Evolutionary conservation across 2,329 filamentous ascomycete species (phyloP).

Genomic region (Clonostachys byssicola): DNA sequence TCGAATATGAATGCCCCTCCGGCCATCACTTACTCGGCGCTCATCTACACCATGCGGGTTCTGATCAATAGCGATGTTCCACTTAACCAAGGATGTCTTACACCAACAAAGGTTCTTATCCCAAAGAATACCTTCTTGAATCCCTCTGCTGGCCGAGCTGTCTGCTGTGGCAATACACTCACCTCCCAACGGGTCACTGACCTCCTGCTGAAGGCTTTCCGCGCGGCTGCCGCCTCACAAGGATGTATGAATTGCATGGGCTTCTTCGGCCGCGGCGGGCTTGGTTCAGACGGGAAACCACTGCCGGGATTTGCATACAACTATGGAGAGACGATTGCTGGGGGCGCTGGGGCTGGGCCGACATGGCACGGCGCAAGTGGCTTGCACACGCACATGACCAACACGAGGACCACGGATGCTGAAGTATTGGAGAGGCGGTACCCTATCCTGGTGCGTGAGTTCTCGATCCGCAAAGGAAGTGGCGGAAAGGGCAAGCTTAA

Average conservation of each 20-base stretch:
- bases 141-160: conserved; percentile 22
- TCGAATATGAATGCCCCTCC: conserved; percentile 28
- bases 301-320: conserved; percentile 35
- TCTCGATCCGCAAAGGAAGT: conserved; percentile 55
- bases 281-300: conserved; percentile 13
- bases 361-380: conserved; percentile 17
- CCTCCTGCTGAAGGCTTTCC: conserved; percentile 21
- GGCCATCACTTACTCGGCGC: conserved; percentile 29
- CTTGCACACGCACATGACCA: conserved; percentile 21
- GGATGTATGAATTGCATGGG: conserved; percentile 24
- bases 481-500: conserved; percentile 53
- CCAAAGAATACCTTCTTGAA: conserved; percentile 23
- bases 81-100: conserved; percentile 30
- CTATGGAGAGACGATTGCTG: conserved; percentile 24
- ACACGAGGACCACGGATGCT: conserved; percentile 22
- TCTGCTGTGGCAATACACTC: conserved; percentile 61
- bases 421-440: conserved; percentile 27
- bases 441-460: conserved; percentile 45
- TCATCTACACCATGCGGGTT: conserved; percentile 30
- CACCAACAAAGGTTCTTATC: conserved; percentile 22
- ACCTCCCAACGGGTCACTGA: conserved; percentile 25
- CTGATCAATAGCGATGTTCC: conserved; percentile 28
- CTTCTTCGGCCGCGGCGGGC: conserved; percentile 19
- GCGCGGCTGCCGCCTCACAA: conserved; percentile 15
- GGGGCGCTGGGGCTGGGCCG: conserved; percentile 24